Conservation (phyloP, 768 basidiomycete species). For the Rhodotorula paludigena region DNA sequence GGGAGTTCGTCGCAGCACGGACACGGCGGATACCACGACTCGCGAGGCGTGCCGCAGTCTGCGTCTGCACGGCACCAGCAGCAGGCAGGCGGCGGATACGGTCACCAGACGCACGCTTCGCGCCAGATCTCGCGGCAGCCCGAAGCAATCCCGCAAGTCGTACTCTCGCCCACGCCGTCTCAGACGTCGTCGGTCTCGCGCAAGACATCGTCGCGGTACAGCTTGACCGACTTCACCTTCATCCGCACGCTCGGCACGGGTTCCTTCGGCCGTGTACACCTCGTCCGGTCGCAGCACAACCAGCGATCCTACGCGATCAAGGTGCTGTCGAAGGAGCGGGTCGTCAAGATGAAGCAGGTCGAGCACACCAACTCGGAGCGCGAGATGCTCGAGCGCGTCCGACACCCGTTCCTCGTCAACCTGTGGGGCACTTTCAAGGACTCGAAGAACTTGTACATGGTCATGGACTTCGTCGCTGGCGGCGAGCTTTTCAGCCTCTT, state of each 20-base stretch:
- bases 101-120: slow-evolving; percentile 8
- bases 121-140: slow-evolving; percentile 16
- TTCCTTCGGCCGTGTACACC: slow-evolving; percentile 87
- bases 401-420: slow-evolving; percentile 95
- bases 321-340: slow-evolving; percentile 47
- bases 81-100: background rate
- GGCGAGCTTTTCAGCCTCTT: slow-evolving; percentile 97
- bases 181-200: slow-evolving; percentile 32
- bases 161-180: slow-evolving; percentile 40
- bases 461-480: slow-evolving; percentile 64
- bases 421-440: slow-evolving; percentile 91
- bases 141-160: slow-evolving; percentile 16
- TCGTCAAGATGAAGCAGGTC: slow-evolving; percentile 73
- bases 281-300: slow-evolving; percentile 61
- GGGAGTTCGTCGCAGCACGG: slow-evolving; percentile 4
- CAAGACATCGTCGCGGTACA: slow-evolving; percentile 43
- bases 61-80: slow-evolving; percentile 1
- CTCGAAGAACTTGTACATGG: slow-evolving; percentile 94
- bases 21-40: background rate
- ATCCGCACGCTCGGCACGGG: slow-evolving; percentile 64
- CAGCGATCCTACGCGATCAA: slow-evolving; percentile 72
- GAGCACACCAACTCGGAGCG: slow-evolving; percentile 98
- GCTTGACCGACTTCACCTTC: slow-evolving; percentile 42
- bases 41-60: slow-evolving; percentile 5
- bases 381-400: slow-evolving; percentile 75